These are phyloP conservation scores for Kewa caespitosa DNA, from an alignment of 179 eudicot species.

Conservation along the genomic window DNA sequence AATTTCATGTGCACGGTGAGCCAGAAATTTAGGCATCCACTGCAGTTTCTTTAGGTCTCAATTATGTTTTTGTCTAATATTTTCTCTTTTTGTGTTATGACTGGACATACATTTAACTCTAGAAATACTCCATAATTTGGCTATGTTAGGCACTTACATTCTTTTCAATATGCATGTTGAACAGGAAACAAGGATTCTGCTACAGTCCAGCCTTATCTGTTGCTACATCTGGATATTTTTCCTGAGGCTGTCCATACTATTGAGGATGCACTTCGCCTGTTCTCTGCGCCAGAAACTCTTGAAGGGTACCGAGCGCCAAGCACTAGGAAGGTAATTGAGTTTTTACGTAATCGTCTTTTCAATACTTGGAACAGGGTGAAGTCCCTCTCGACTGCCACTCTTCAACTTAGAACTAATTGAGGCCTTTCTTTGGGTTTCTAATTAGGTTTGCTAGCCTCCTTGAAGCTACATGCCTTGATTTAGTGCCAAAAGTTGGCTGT, in stretches of 20 bases:
- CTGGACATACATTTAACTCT: neutral
- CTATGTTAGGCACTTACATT: neutral
- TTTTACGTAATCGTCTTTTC: too few relatives aligned
- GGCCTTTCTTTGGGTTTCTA: too few relatives aligned
- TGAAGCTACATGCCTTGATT: neutral
- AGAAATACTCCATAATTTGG: neutral
- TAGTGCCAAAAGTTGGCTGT: neutral
- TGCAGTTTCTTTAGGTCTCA: too few relatives aligned
- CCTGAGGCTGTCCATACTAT: constrained; percentile 64
- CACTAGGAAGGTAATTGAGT: constrained; percentile 57
- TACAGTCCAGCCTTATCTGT: constrained; percentile 80
- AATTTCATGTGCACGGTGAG: too few relatives aligned
- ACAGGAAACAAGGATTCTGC: constrained; percentile 85
- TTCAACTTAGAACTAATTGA: too few relatives aligned
- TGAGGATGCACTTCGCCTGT: constrained; percentile 74
- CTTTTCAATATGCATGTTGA: constrained; percentile 5
- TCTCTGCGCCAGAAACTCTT: constrained; percentile 72
- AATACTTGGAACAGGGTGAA: too few relatives aligned
- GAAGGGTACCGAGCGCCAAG: constrained; percentile 70
- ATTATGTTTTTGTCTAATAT: neutral
- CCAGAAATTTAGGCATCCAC: too few relatives aligned
- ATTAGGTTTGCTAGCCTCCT: too few relatives aligned
- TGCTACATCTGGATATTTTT: constrained; percentile 76
- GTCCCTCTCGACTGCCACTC: too few relatives aligned
- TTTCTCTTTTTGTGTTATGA: neutral